These are phyloP conservation scores for Trichosanthes cucumerina DNA, from an alignment of 306 rosid species.

Conservation along the genomic window DNA sequence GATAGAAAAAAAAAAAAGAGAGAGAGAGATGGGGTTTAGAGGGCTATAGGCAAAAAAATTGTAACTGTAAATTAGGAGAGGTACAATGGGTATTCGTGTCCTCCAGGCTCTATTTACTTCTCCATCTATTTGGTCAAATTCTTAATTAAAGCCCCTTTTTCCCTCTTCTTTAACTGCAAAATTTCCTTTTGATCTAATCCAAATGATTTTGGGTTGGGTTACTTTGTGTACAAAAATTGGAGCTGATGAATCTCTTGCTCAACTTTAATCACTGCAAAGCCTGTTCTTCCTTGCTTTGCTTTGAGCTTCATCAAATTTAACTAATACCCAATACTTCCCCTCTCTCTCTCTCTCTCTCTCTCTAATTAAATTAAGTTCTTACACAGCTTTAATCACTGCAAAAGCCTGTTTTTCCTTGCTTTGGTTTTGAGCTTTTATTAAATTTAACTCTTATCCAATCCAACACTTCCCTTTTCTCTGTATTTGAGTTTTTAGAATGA, in stretches of 20 bases:
- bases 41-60: background rate
- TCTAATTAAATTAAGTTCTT: background rate
- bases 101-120: constrained; percentile 7
- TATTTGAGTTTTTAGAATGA: background rate
- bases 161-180: background rate
- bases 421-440: background rate
- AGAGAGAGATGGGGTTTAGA: background rate
- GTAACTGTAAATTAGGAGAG: background rate
- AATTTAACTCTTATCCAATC: background rate
- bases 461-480: background rate
- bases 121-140: background rate
- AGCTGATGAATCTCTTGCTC: background rate
- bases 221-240: background rate
- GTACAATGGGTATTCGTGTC: background rate
- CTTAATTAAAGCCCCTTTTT: background rate
- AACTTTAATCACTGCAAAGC: background rate
- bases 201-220: constrained; percentile 1
- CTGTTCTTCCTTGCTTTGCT: background rate
- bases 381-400: constrained; percentile 2
- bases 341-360: background rate
- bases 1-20: background rate
- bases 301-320: background rate
- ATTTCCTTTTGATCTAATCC: background rate
- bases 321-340: background rate
- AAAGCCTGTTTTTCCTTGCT: background rate